A percentile compares a stretch with the other conserved stretches of the same genome.
Conservation (phyloP, 2,329 filamentous ascomycete species). For the Podosphaera xanthii region DNA sequence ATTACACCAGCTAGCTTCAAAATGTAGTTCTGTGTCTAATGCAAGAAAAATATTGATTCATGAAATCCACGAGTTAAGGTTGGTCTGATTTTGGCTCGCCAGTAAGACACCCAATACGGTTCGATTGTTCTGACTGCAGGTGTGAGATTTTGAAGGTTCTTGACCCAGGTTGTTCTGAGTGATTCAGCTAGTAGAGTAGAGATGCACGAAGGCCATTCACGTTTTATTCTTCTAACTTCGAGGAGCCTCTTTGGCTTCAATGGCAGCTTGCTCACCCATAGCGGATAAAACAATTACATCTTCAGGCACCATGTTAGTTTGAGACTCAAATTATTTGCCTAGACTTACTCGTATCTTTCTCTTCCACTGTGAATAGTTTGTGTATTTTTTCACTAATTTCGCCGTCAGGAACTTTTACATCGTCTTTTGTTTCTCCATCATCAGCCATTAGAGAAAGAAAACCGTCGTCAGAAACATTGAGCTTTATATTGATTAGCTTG, state of each 20-base stretch:
- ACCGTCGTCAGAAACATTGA: constrained; percentile 81
- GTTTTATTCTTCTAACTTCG: constrained; percentile 13
- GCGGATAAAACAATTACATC: constrained; percentile 81
- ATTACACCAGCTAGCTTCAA: no score
- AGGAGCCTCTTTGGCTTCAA: constrained; percentile 88
- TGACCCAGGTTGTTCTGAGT: background rate
- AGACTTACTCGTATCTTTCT: constrained; percentile 78
- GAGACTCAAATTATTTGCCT: background rate
- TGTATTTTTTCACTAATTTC: constrained; percentile 74
- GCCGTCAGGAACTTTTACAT: constrained; percentile 79
- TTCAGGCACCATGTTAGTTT: constrained; percentile 18
- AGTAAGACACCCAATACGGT: no score
- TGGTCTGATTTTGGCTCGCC: no score
- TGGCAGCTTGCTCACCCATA: constrained; percentile 85
- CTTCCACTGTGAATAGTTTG: constrained; percentile 57
- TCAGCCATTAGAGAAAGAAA: constrained; percentile 89
- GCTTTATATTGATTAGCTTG: constrained; percentile 24
- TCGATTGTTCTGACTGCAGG: no score
- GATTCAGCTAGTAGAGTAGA: background rate
- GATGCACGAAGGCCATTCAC: constrained; percentile 12
- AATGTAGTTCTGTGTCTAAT: no score
- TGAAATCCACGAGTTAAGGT: no score
- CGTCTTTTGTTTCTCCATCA: constrained; percentile 72
- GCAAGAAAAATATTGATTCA: no score
- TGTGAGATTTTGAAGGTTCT: no score